phyloP scores from a whole-genome alignment of 805 yeast genomes.

The Dipodascopsis uninucleata region DNA sequence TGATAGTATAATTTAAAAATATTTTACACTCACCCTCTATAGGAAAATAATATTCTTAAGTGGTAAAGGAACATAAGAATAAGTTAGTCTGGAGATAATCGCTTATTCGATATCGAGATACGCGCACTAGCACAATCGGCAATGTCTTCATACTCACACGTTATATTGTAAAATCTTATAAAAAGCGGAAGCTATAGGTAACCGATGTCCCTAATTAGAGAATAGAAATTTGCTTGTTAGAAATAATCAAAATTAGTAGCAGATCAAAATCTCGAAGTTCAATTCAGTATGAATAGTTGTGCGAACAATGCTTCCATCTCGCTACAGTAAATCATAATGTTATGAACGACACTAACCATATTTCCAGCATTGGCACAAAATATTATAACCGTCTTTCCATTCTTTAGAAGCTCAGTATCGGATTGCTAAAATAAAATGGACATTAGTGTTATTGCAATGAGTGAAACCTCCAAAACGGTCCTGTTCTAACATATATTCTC shows the following conservation, averaged over 20 bases:
- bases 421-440: conserved; percentile 6
- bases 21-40: conserved; percentile 65
- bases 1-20: not conserved
- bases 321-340: too few relatives aligned
- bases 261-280: too few relatives aligned
- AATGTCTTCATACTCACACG: conserved; percentile 14
- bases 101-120: not conserved
- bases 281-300: too few relatives aligned
- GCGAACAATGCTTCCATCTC: too few relatives aligned
- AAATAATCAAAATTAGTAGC: not conserved
- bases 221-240: not conserved
- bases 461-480: too few relatives aligned
- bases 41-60: conserved; percentile 61
- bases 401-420: conserved; percentile 11
- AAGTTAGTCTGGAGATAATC: not conserved
- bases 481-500: too few relatives aligned
- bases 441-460: too few relatives aligned
- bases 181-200: conserved; percentile 74
- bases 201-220: conserved; percentile 76
- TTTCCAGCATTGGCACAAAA: conserved; percentile 94
- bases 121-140: too few relatives aligned
- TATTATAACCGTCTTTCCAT: conserved; percentile 59
- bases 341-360: conserved; percentile 41
- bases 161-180: conserved; percentile 37
- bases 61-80: not conserved